Base-by-base conservation (phyloP, 2,329 filamentous ascomycete species). In the Aureobasidium sp. region DNA sequence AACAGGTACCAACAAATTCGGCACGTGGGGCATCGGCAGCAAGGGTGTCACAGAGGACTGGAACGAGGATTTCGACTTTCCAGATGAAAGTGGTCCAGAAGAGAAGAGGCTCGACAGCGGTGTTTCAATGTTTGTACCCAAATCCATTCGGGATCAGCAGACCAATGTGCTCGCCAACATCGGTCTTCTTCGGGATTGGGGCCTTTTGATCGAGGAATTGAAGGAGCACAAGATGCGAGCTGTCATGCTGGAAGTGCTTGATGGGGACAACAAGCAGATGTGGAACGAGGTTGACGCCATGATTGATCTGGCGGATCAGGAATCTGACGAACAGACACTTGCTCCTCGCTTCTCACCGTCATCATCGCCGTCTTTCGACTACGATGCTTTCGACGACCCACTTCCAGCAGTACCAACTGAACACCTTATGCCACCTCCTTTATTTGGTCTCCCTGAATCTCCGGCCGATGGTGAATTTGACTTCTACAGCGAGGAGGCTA, bases 31-130 rank as follows among this genome's bases (percentile, higher is more conserved):
- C 2, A 77, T 91, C 46, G 85, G 87, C n/a, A 87, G 84, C 65
- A 92, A 92, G 73, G 87, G 84, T 17, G 86, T 87, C 12, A 92
- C 87, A 64, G 90, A 95, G 71, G 90, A 94, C 70, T 95, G 90
- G 90, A 90, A 93, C 68, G 89, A 92, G 66, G 90, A 95, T 72
- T 94, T 95, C 68, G 89, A 93, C 64, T 92, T 93, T 70, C 82
- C 82, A 26, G 82, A 85, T 52, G 70, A 75, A 13, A 56, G 50
- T 13, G 66, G 65, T 3, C 64, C 66, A 5, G 71, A 73, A 27
- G 75, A 76, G 37, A 75, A 74, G 62, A 71, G 76, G 17, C 70
- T 77, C 59, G 72, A 80, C 69, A 79, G 76, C 66, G 75, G 75
- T 26, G 72, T 76, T 52, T 73, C 70, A 2, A 88, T 91, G 84